Evolutionary conservation across 768 basidiomycete species (phyloP).

Genomic region (Pleurotus eryngii): DNA sequence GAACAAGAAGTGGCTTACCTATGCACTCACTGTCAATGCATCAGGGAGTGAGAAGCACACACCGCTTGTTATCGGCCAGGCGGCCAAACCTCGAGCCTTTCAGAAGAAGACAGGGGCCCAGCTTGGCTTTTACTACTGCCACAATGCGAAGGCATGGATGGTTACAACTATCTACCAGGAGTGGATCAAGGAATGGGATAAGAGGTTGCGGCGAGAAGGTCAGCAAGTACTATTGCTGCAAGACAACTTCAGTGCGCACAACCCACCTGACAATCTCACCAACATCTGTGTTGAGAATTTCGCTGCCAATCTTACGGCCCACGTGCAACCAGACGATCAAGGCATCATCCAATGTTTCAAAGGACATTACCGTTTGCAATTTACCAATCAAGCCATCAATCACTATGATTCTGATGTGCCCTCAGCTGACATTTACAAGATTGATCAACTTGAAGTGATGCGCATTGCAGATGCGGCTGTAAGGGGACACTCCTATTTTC

Average conservation of each 20-base stretch:
- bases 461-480: slow-evolving; percentile 22
- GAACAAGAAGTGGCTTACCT: slow-evolving; percentile 27
- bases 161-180: slow-evolving; percentile 28
- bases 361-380: slow-evolving; percentile 27
- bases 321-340: slow-evolving; percentile 33
- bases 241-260: slow-evolving; percentile 29
- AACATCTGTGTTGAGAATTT: slow-evolving; percentile 28
- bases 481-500: too few species aligned
- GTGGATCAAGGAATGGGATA: slow-evolving; percentile 31
- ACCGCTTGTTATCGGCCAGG: slow-evolving; percentile 31
- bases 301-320: slow-evolving; percentile 31
- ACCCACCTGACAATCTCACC: slow-evolving; percentile 15
- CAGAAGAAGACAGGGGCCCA: slow-evolving; percentile 23
- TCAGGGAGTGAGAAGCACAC: slow-evolving; percentile 28
- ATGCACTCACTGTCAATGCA: slow-evolving; percentile 30
- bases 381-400: slow-evolving; percentile 26
- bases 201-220: slow-evolving; percentile 16
- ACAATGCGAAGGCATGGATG: slow-evolving; percentile 39
- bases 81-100: slow-evolving; percentile 23
- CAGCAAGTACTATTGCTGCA: slow-evolving; percentile 28
- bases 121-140: slow-evolving; percentile 31
- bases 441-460: slow-evolving; percentile 37
- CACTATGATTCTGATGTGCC: slow-evolving; percentile 24
- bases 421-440: slow-evolving; percentile 32
- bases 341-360: slow-evolving; percentile 35